Conservation (phyloP, 2,329 filamentous ascomycete genomes). For the Alternaria triticina region DNA sequence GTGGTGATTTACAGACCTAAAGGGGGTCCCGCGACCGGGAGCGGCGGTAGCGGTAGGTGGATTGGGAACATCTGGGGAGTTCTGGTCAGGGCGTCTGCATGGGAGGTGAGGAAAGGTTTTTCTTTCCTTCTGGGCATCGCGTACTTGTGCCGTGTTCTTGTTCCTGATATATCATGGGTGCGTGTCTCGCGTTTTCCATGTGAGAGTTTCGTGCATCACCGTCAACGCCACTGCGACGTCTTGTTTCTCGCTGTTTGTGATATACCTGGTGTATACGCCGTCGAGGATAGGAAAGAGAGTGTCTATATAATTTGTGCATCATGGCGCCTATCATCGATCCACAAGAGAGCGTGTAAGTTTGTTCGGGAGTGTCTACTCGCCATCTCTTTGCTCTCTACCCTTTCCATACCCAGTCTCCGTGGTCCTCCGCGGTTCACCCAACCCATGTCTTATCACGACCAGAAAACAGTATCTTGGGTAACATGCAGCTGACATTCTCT, state of each 20-base stretch:
- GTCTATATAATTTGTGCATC: neutral
- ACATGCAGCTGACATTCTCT: neutral
- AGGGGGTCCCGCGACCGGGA: conserved; percentile 1
- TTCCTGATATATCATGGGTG: neutral
- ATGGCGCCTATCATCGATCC: conserved; percentile 12
- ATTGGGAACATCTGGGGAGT: conserved; percentile 4
- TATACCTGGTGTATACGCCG: neutral
- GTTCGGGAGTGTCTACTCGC: neutral
- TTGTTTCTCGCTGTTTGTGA: conserved; percentile 1
- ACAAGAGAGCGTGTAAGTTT: conserved; percentile 19
- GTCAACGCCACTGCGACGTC: neutral
- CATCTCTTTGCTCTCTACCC: neutral
- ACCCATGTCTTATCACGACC: conserved; percentile 3
- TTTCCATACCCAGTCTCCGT: neutral
- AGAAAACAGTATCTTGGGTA: neutral
- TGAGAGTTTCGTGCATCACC: neutral
- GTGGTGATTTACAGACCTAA: neutral
- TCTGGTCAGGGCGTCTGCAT: neutral
- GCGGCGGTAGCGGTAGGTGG: conserved; percentile 7
- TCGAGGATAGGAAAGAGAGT: neutral
- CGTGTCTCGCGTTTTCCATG: neutral
- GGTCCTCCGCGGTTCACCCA: neutral
- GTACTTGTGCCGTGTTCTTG: neutral
- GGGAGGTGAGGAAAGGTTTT: neutral
- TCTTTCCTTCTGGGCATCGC: neutral